Conservation (phyloP, 2,329 filamentous ascomycete species). For the Exutisphaerella laricina region DNA sequence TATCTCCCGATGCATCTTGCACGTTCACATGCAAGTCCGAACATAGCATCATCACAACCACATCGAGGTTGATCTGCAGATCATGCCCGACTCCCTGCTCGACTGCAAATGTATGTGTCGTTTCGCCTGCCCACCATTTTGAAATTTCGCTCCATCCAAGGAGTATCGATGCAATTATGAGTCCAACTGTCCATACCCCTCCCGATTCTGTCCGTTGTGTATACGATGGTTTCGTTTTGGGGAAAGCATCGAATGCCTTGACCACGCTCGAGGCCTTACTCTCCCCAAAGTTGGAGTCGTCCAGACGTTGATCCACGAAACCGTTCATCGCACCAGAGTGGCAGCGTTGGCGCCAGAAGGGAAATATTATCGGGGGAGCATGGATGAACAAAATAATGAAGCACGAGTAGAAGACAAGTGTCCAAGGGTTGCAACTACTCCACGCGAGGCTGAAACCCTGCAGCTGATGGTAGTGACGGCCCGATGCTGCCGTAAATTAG, state of each 20-base stretch:
- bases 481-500: too few relatives aligned
- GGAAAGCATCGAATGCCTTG: constrained; percentile 93
- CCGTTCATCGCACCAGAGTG: constrained; percentile 61
- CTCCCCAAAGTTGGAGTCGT: constrained; percentile 76
- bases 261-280: constrained; percentile 51
- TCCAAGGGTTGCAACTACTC: not conserved
- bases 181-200: constrained; percentile 86
- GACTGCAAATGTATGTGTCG: constrained; percentile 85
- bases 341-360: not conserved
- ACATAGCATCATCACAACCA: constrained; percentile 88
- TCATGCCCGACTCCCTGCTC: constrained; percentile 84
- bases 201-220: constrained; percentile 77
- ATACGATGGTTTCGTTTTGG: constrained; percentile 94
- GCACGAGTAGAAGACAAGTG: constrained; percentile 3
- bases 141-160: constrained; percentile 72
- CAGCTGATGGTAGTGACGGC: too few relatives aligned
- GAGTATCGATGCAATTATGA: constrained; percentile 66
- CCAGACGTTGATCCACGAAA: constrained; percentile 62
- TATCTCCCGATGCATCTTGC: constrained; percentile 88
- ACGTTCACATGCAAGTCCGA: constrained; percentile 90
- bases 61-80: constrained; percentile 90
- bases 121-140: constrained; percentile 78
- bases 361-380: constrained; percentile 15
- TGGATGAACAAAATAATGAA: too few relatives aligned
- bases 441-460: not conserved